These are phyloP conservation scores for Starmera amethionina DNA, from an alignment of 805 yeast genomes.

Conservation along the genomic window DNA sequence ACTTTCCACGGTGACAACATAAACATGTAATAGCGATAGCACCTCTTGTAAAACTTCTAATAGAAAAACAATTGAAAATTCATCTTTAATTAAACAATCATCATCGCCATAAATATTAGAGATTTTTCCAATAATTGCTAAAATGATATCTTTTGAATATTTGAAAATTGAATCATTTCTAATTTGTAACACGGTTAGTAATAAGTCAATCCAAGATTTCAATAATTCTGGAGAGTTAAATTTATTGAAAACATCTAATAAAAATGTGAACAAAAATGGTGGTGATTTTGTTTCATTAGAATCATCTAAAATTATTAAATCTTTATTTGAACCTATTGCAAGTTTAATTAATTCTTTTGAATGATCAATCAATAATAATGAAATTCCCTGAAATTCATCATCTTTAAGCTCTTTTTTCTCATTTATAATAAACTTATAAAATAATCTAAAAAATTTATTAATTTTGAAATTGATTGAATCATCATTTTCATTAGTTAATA, in stretches of 20 bases:
- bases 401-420: not conserved
- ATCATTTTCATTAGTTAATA: slow-evolving; percentile 50
- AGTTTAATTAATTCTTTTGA: slow-evolving; percentile 13
- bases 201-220: slow-evolving; percentile 11
- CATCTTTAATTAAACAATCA: slow-evolving; percentile 22
- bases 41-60: slow-evolving; percentile 59
- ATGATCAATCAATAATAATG: slow-evolving; percentile 15
- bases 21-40: slow-evolving; percentile 28
- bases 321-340: slow-evolving; percentile 8
- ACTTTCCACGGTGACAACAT: slow-evolving; percentile 44
- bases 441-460: slow-evolving; percentile 28
- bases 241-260: slow-evolving; percentile 12
- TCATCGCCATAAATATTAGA: slow-evolving; percentile 8
- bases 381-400: slow-evolving; percentile 10
- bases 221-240: slow-evolving; percentile 14
- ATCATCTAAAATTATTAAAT: slow-evolving; percentile 8
- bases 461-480: slow-evolving; percentile 37
- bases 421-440: slow-evolving; percentile 15
- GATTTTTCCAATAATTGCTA: slow-evolving; percentile 14
- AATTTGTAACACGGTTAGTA: slow-evolving; percentile 12
- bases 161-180: slow-evolving; percentile 17
- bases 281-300: slow-evolving; percentile 5
- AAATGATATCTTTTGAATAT: slow-evolving; percentile 13
- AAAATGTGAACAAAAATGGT: slow-evolving; percentile 14
- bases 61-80: slow-evolving; percentile 33